Conservation (phyloP, 306 rosid genomes). For the Acacia crassicarpa region DNA sequence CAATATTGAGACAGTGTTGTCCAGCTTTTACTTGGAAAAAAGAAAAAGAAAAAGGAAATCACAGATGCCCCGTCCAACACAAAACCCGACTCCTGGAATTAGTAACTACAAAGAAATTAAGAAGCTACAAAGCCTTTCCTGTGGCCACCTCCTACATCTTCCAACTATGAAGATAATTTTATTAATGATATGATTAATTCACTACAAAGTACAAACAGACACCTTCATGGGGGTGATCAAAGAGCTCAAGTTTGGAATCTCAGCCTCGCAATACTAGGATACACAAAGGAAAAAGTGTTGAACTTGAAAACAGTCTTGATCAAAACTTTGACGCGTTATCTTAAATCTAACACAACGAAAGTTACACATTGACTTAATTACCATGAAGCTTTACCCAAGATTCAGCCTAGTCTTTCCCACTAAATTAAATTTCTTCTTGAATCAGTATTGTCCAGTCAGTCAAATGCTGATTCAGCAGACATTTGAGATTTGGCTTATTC, state of each 20-base stretch:
- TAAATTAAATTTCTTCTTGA: conserved; percentile 35
- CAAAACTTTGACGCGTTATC: conserved; percentile 40
- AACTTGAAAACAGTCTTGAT: conserved; percentile 15
- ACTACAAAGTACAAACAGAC: background rate
- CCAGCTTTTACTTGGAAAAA: no score
- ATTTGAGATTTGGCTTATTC: conserved; percentile 38
- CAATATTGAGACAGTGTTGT: no score
- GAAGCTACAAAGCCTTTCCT: background rate
- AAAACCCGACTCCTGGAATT: background rate
- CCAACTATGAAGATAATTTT: background rate
- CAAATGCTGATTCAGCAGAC: conserved; percentile 52
- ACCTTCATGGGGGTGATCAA: background rate
- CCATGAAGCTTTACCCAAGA: conserved; percentile 40
- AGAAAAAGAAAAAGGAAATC: background rate
- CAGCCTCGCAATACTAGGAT: conserved; percentile 26
- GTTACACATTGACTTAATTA: conserved; percentile 24
- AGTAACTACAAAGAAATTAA: background rate
- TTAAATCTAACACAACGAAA: conserved; percentile 23
- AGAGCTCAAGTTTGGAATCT: conserved; percentile 35
- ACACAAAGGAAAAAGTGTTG: conserved; percentile 14
- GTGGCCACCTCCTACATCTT: background rate
- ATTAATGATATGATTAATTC: background rate
- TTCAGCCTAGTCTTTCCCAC: conserved; percentile 39
- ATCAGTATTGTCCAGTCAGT: conserved; percentile 42
- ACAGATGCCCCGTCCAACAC: background rate